phyloP scores from a whole-genome alignment of 2,329 filamentous ascomycete species.

The Cladosporium sp. region DNA sequence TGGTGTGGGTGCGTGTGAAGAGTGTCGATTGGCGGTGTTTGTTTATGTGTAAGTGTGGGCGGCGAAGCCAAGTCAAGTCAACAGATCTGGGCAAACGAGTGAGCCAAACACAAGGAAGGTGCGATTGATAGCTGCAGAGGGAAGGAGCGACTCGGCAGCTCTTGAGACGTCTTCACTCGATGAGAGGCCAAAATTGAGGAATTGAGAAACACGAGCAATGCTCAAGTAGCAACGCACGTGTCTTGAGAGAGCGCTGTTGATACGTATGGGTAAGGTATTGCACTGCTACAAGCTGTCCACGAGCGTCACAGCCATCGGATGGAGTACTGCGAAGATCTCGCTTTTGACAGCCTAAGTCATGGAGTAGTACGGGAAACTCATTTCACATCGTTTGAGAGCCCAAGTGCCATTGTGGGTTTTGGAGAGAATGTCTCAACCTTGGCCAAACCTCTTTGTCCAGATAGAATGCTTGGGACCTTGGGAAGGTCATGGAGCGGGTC shows the following conservation, averaged over 20 bases:
- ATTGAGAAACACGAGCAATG: neutral
- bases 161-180: neutral
- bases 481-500: neutral
- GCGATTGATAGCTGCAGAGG: neutral
- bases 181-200: neutral
- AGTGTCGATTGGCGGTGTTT: neutral
- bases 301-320: neutral
- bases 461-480: neutral
- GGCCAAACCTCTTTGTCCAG: neutral
- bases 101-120: neutral
- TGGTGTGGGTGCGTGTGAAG: neutral
- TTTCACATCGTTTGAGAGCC: neutral
- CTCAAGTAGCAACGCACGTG: neutral
- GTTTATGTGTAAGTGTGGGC: neutral
- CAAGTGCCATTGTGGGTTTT: neutral
- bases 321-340: neutral
- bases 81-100: neutral
- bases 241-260: neutral
- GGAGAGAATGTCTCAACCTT: neutral
- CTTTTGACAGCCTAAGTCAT: neutral
- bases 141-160: neutral
- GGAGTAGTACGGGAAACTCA: neutral
- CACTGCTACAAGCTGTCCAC: neutral
- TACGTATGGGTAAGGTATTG: neutral
- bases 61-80: neutral